Conservation (phyloP, 257 asterid genomes). For the Nicotiana attenuata region DNA sequence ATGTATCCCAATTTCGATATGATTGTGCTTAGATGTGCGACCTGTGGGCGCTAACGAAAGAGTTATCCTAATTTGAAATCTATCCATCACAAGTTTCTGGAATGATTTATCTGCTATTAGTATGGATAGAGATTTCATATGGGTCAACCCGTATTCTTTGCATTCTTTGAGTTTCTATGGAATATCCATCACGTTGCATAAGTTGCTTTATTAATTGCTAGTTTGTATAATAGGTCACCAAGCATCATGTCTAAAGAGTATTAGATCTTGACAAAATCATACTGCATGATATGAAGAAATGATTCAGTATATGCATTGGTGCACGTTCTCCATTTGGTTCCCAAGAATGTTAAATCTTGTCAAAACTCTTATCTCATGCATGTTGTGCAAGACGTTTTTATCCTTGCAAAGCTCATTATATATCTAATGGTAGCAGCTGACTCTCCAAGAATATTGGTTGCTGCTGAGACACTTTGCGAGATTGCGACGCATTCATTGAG, state of each 20-base stretch:
- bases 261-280: background rate
- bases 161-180: background rate
- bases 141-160: background rate
- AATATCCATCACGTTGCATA: background rate
- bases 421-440: slow-evolving; percentile 31
- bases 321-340: background rate
- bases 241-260: background rate
- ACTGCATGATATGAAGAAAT: background rate
- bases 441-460: slow-evolving; percentile 41
- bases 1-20: background rate
- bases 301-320: background rate
- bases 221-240: background rate
- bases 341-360: background rate
- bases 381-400: background rate
- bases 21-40: background rate
- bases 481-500: slow-evolving; percentile 37
- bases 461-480: slow-evolving; percentile 76
- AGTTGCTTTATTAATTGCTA: background rate
- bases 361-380: background rate
- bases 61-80: background rate
- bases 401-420: background rate
- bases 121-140: background rate
- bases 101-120: background rate
- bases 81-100: background rate
- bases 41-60: background rate